Evolutionary conservation across 495 filamentous ascomycete species (phyloP).

Genomic region (Podospora pseudoanserina): DNA sequence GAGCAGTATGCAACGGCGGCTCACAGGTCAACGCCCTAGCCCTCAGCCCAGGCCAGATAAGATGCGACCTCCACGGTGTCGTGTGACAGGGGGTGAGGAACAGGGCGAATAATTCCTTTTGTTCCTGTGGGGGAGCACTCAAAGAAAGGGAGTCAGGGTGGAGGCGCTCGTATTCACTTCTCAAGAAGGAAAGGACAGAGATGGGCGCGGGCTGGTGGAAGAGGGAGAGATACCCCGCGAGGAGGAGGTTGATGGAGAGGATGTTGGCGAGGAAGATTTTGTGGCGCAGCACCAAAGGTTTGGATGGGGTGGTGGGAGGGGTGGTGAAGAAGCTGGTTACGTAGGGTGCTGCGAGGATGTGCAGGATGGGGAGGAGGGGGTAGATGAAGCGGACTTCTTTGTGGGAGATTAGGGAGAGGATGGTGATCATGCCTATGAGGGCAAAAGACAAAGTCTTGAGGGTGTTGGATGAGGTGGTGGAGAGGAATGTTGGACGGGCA

Average conservation of each 20-base stretch:
- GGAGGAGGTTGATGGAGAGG: conserved; percentile 61
- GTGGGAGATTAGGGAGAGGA: conserved; percentile 79
- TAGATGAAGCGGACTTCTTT: conserved; percentile 99
- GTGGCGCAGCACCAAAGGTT: conserved; percentile 38
- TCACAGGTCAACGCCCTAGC: conserved; percentile 91
- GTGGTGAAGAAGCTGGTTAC: conserved; percentile 63
- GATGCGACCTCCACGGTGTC: conserved; percentile 91
- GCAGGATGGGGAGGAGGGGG: conserved; percentile 80
- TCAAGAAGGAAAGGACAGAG: conserved; percentile 68
- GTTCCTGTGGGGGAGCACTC: conserved; percentile 12
- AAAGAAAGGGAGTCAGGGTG: conserved; percentile 37
- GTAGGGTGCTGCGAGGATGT: conserved; percentile 70
- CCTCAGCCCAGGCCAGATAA: conserved; percentile 67
- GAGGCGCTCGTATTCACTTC: conserved; percentile 60
- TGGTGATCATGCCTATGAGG: conserved; percentile 54
- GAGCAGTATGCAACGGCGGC: conserved; percentile 66
- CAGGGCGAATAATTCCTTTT: conserved; percentile 59
- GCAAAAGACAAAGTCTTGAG: conserved; percentile 59
- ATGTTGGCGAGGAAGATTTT: conserved; percentile 55
- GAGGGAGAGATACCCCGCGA: conserved; percentile 69
- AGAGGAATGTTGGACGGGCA: conserved; percentile 14
- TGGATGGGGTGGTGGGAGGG: conserved; percentile 20
- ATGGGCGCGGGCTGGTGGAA: conserved; percentile 78
- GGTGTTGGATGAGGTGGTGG: conserved; percentile 39
- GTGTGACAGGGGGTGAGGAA: conserved; percentile 98